phyloP scores from a whole-genome alignment of 352 stramenopile species.

The Phytophthora tentaculata region DNA sequence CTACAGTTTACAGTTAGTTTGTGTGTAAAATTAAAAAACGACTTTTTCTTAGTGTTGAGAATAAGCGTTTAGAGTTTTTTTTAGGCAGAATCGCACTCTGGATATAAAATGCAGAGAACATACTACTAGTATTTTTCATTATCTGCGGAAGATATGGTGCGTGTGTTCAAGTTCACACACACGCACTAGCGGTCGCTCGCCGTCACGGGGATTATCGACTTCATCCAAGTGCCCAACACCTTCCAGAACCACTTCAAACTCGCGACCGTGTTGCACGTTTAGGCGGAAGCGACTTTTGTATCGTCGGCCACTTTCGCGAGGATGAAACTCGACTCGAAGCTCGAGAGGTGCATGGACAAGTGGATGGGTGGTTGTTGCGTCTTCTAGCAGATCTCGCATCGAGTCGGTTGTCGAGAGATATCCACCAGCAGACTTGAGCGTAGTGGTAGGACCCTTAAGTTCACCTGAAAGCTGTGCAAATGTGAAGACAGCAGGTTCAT shows the following conservation, averaged over 20 bases:
- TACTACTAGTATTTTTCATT: no score
- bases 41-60: no score
- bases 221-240: constrained; percentile 72
- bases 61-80: no score
- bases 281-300: constrained; percentile 81
- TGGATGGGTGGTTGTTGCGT: constrained; percentile 26
- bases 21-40: no score
- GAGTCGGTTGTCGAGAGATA: constrained; percentile 49
- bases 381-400: constrained; percentile 40
- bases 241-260: constrained; percentile 78
- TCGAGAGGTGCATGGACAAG: constrained; percentile 54
- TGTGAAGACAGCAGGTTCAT: constrained; percentile 69
- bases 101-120: no score
- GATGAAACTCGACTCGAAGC: constrained; percentile 60
- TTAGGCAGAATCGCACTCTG: no score
- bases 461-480: constrained; percentile 53
- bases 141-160: constrained; percentile 59
- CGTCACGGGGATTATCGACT: constrained; percentile 44
- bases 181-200: constrained; percentile 53
- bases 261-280: constrained; percentile 57
- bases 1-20: no score
- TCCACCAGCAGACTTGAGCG: constrained; percentile 57
- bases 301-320: constrained; percentile 34
- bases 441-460: constrained; percentile 61
- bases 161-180: constrained; percentile 52